Percentiles rank a stretch among this genome's conserved stretches.
These are phyloP conservation scores for Eucalyptus tenuipes DNA, from an alignment of 345 rosid genomes.

Conservation along the genomic window DNA sequence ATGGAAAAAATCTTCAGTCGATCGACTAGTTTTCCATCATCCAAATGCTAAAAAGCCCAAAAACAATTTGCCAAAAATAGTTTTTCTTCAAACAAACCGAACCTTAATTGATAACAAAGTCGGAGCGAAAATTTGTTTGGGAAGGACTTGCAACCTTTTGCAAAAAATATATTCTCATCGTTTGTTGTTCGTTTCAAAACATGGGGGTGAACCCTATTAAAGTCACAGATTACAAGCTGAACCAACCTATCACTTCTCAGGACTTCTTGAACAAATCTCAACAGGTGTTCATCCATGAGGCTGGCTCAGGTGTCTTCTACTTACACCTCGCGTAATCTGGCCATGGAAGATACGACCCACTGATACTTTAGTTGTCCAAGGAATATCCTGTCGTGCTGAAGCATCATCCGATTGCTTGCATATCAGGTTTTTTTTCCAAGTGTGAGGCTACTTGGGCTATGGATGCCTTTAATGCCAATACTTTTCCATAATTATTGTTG, in stretches of 20 bases:
- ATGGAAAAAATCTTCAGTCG: accelerated
- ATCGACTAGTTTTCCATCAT: neutral
- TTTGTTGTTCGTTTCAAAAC: neutral
- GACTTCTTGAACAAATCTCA: neutral
- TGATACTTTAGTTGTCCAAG: neutral
- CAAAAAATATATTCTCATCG: neutral
- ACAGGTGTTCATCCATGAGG: neutral
- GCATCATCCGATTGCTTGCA: neutral
- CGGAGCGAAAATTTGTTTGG: neutral
- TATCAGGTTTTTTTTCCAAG: neutral
- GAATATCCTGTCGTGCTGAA: neutral
- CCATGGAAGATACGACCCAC: neutral
- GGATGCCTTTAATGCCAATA: neutral
- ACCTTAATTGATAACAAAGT: neutral
- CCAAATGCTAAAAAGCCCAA: neutral
- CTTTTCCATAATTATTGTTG: neutral
- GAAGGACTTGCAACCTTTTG: neutral
- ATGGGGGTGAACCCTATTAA: neutral
- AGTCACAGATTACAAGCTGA: neutral
- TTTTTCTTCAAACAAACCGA: neutral
- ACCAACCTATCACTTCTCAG: neutral
- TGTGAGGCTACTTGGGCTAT: neutral
- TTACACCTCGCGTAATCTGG: neutral
- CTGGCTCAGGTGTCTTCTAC: neutral
- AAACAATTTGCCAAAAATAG: neutral